Conservation (phyloP, 192 early-diverging fungal genomes). For the Rhizophagus clarus region DNA sequence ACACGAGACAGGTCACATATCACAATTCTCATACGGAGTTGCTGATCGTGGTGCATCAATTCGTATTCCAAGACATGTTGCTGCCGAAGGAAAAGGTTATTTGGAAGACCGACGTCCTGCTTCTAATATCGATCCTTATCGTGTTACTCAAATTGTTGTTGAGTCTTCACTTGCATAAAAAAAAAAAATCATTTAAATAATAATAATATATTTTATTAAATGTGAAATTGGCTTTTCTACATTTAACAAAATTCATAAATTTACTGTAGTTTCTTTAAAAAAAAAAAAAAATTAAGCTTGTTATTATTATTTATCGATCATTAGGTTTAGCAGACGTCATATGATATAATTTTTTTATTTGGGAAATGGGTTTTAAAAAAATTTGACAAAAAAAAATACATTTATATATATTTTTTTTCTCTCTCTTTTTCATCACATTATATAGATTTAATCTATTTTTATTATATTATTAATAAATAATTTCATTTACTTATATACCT, state of each 20-base stretch:
- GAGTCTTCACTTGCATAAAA: constrained; percentile 41
- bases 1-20: constrained; percentile 58
- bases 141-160: constrained; percentile 52
- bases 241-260: neutral
- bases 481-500: no score
- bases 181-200: neutral
- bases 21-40: constrained; percentile 53
- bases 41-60: constrained; percentile 61
- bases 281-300: no score
- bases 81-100: constrained; percentile 56
- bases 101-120: constrained; percentile 59
- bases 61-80: constrained; percentile 59
- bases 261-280: neutral
- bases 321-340: no score
- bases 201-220: neutral
- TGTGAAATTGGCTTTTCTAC: constrained; percentile 15
- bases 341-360: neutral
- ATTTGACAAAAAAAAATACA: constrained; percentile 10
- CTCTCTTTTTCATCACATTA: no score
- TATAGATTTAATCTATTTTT: no score
- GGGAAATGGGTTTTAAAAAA: constrained; percentile 11
- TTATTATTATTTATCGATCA: no score
- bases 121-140: constrained; percentile 61
- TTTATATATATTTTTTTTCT: no score
- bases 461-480: no score